Evolutionary conservation across 2,329 filamentous ascomycete genomes (phyloP), one percentile per base, ranked within the genome.

Genomic region (Monosporascus ibericus): DNA sequence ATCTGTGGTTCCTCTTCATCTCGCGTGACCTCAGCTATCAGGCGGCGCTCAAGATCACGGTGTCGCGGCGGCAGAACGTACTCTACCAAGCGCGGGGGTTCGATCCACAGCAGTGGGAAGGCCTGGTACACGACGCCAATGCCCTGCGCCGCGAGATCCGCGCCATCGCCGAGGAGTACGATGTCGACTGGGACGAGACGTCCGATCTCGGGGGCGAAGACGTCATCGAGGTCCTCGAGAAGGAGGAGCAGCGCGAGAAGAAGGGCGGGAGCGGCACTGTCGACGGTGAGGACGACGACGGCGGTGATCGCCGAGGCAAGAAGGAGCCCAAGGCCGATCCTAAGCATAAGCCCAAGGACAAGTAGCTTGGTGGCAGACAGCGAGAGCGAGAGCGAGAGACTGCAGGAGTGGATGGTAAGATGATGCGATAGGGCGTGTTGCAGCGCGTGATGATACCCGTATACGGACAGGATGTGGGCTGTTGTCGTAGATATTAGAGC

Each of bases 1-100:
- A 96, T 64, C 76, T 95, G 50, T 96, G 90, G 90, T 96, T 96
- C 68, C 74, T 96, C 14, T 95, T 92, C 71, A 89, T 96, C 73
- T 95, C 92, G 71, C 83, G 88, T 20, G 91, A 96, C 70, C 85
- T 95, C 11, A 89, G 84, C 58, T 96, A 96, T 74, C 86, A 88
- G 60, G 86, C 86, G 2, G 90, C 92, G 27, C 84, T 96, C 73
- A 92, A 95, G 67, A 79, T 95, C 50, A 96, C 92, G 6, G 87
- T 96, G 38, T 89, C 83, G 38, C 79, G 84, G 37, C 81, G 91
- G 5, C 91, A 95, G 70, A 79, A 81, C 51, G 82, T 85, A 49
- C 74, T 96, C 11, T 96, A 96, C 67, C 78, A 87, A 59, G 74
- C 78, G 44, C 82, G 84, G 11, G 89, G 89, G 0, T 90, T 96